phyloP scores from a whole-genome alignment of 2,329 filamentous ascomycete species.

The Calonectria multiphialidica region DNA sequence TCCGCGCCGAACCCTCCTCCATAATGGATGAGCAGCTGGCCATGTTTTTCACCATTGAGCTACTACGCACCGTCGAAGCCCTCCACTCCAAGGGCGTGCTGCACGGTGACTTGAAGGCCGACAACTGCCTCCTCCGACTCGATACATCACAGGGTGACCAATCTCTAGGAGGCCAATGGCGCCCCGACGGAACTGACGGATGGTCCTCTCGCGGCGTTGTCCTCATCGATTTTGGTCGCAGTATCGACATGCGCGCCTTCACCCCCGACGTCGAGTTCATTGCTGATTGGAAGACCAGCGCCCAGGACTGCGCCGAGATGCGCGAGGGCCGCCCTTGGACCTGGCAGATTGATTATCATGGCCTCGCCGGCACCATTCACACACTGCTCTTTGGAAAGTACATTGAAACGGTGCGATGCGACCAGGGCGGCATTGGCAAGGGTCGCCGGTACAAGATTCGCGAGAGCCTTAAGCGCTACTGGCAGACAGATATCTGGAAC shows the following conservation, averaged over 20 bases:
- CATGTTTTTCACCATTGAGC: slow-evolving; percentile 96
- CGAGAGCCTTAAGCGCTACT: slow-evolving; percentile 92
- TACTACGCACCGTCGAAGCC: slow-evolving; percentile 89
- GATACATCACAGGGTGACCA: slow-evolving; percentile 61
- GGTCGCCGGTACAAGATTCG: slow-evolving; percentile 82
- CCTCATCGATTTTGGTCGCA: slow-evolving; percentile 94
- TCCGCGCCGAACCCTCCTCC: slow-evolving; percentile 76
- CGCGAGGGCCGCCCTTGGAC: slow-evolving; percentile 95
- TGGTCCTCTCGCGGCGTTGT: slow-evolving; percentile 86
- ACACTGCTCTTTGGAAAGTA: slow-evolving; percentile 94
- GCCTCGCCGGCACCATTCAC: slow-evolving; percentile 89
- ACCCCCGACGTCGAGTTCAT: slow-evolving; percentile 81
- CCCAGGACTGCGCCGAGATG: slow-evolving; percentile 95
- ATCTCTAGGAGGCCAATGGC: slow-evolving; percentile 73
- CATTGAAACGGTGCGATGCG: slow-evolving; percentile 80
- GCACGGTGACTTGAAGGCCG: slow-evolving; percentile 94
- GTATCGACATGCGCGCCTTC: slow-evolving; percentile 93
- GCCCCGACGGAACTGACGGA: slow-evolving; percentile 78
- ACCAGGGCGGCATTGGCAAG: slow-evolving; percentile 66
- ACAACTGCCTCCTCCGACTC: slow-evolving; percentile 93
- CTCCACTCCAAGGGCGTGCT: slow-evolving; percentile 84
- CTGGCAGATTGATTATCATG: slow-evolving; percentile 97
- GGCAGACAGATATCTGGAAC: slow-evolving; percentile 93
- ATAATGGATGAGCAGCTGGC: slow-evolving; percentile 91
- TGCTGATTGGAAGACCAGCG: slow-evolving; percentile 92